Conservation (phyloP, 139 green algal species). For the Chlorella sp. region DNA sequence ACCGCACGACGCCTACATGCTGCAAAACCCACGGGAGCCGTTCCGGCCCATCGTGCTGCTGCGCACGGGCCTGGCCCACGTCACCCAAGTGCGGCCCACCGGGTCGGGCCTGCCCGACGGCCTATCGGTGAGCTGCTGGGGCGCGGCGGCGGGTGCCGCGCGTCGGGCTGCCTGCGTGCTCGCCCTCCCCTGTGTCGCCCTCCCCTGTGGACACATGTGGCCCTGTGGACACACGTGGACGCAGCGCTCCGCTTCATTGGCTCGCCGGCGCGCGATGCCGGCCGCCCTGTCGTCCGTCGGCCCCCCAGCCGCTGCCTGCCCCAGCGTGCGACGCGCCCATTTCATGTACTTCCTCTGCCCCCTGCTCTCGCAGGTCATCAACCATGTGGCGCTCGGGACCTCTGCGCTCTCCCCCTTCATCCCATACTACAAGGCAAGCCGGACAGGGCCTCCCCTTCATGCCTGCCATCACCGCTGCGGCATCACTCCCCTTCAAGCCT, state of each 20-base stretch:
- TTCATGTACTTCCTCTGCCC: neutral
- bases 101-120: neutral
- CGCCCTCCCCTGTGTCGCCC: too few relatives aligned
- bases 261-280: too few relatives aligned
- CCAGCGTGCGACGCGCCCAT: too few relatives aligned
- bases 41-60: slow-evolving; percentile 21
- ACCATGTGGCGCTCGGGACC: neutral
- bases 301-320: neutral
- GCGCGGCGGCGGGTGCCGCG: too few relatives aligned
- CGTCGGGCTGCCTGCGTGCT: too few relatives aligned
- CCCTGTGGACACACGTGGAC: too few relatives aligned
- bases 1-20: slow-evolving; percentile 12
- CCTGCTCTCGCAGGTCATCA: neutral
- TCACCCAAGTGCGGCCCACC: neutral
- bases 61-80: slow-evolving; percentile 14
- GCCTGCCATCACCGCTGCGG: too few relatives aligned
- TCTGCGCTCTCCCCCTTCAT: slow-evolving; percentile 21
- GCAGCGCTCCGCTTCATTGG: too few relatives aligned
- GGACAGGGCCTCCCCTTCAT: too few relatives aligned
- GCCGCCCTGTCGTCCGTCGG: too few relatives aligned
- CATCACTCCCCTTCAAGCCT: too few relatives aligned
- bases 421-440: slow-evolving; percentile 10
- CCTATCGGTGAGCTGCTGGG: slow-evolving; percentile 1
- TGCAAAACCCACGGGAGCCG: neutral
- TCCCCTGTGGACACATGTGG: too few relatives aligned